phyloP scores from a whole-genome alignment of 208 protist species.

The Crithidia thermophila region DNA sequence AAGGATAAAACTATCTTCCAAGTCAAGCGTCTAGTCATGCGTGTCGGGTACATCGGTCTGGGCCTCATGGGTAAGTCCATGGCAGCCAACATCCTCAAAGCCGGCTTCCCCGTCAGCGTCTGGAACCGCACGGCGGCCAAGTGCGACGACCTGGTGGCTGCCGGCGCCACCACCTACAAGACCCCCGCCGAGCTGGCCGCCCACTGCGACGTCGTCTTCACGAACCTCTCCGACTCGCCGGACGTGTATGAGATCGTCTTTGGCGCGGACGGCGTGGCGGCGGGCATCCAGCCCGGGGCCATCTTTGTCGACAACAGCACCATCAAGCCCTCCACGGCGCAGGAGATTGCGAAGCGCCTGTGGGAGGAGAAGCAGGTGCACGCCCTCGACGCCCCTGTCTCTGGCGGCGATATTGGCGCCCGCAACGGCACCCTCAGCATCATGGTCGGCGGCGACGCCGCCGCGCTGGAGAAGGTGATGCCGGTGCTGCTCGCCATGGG shows the following conservation, averaged over 20 bases:
- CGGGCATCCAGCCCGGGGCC: conserved; percentile 63
- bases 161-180: conserved; percentile 63
- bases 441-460: conserved; percentile 94
- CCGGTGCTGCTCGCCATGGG: conserved; percentile 86
- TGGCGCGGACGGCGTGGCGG: conserved; percentile 75
- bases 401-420: conserved; percentile 95
- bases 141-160: conserved; percentile 73
- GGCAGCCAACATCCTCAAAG: conserved; percentile 88
- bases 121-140: conserved; percentile 90
- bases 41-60: conserved; percentile 93
- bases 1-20: background rate
- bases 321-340: conserved; percentile 91
- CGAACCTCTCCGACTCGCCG: conserved; percentile 91
- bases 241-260: conserved; percentile 93
- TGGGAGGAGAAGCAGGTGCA: conserved; percentile 76
- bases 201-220: conserved; percentile 89
- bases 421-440: conserved; percentile 93
- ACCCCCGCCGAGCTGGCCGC: conserved; percentile 86
- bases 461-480: conserved; percentile 61
- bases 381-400: conserved; percentile 95
- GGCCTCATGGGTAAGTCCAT: conserved; percentile 95
- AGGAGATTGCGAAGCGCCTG: conserved; percentile 81
- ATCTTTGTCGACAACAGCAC: conserved; percentile 97
- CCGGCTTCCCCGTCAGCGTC: conserved; percentile 85
- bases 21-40: conserved; percentile 29